Evolutionary conservation across 371 early-diverging fungal genomes (phyloP).

Genomic region (Phascolomyces articulosus): DNA sequence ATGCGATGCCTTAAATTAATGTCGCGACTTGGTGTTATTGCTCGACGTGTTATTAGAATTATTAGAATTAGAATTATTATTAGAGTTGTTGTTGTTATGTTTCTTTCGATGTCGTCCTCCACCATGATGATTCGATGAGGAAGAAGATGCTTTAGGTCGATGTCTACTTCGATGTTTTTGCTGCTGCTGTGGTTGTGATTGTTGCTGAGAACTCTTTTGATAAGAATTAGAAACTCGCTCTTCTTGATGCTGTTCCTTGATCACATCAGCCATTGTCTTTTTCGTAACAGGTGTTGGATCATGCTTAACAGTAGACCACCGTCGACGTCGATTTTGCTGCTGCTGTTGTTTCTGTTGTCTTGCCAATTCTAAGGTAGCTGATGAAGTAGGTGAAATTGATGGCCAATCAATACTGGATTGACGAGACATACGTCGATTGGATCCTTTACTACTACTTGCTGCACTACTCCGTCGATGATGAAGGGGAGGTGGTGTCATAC

Average conservation of each 20-base stretch:
- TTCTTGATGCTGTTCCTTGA: conserved; percentile 7
- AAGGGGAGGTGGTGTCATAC: no score
- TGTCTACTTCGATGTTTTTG: neutral
- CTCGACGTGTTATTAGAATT: neutral
- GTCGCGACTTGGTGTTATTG: neutral
- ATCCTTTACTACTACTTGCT: neutral
- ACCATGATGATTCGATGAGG: neutral
- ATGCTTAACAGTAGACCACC: conserved; percentile 31
- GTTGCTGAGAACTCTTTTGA: neutral
- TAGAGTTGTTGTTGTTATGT: neutral
- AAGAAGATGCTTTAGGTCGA: neutral
- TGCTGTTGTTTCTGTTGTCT: conserved; percentile 10
- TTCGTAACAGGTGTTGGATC: conserved; percentile 12
- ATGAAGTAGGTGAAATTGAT: conserved; percentile 13
- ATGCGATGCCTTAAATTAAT: neutral
- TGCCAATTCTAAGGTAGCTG: conserved; percentile 7
- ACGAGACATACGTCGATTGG: conserved; percentile 1
- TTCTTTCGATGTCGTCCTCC: neutral
- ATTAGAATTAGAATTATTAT: neutral
- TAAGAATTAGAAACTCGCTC: neutral
- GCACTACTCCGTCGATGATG: conserved; percentile 4
- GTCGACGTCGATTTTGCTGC: conserved; percentile 16
- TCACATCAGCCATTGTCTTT: conserved; percentile 16
- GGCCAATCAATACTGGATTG: conserved; percentile 21
- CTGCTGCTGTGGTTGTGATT: neutral